phyloP scores from a whole-genome alignment of 768 basidiomycete species.

The Mycena epipterygia region DNA sequence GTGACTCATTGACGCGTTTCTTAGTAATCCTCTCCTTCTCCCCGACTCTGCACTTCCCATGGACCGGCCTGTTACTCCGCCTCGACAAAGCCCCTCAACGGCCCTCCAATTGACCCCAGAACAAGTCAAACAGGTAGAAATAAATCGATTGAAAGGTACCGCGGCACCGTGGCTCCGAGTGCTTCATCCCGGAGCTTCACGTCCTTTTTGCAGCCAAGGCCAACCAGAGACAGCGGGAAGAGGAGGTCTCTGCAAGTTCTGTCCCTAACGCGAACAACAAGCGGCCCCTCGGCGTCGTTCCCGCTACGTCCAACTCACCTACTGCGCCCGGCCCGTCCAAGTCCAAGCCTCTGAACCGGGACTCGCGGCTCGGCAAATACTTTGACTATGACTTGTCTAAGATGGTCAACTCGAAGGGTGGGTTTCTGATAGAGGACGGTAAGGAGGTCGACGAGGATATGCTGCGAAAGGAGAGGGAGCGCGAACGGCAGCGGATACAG shows the following conservation, averaged over 20 bases:
- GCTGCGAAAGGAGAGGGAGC: slow-evolving; percentile 81
- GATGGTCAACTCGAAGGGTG: slow-evolving; percentile 97
- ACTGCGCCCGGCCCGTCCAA: slow-evolving; percentile 67
- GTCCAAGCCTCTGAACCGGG: slow-evolving; percentile 71
- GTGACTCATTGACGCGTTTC: slow-evolving; percentile 6
- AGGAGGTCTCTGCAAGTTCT: slow-evolving; percentile 61
- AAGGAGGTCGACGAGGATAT: slow-evolving; percentile 84
- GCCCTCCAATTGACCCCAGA: slow-evolving; percentile 69
- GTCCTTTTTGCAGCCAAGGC: slow-evolving; percentile 71
- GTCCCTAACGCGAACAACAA: slow-evolving; percentile 78
- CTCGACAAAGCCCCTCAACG: slow-evolving; percentile 35
- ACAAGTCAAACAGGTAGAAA: slow-evolving; percentile 78
- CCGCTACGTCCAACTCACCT: slow-evolving; percentile 72
- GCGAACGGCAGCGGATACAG: slow-evolving; percentile 82
- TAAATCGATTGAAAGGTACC: slow-evolving; percentile 75
- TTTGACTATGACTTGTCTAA: slow-evolving; percentile 98
- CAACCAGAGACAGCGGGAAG: slow-evolving; percentile 76
- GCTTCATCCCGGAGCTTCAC: not conserved
- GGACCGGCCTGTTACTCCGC: slow-evolving; percentile 55
- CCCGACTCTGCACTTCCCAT: not conserved
- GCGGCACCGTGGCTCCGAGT: not conserved
- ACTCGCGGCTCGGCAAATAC: slow-evolving; percentile 88
- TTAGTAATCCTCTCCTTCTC: not conserved
- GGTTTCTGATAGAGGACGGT: slow-evolving; percentile 93
- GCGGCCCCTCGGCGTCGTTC: slow-evolving; percentile 71